Evolutionary conservation across 1,284 basidiomycete genomes (phyloP).

Genomic region (Retiboletus fuscus): DNA sequence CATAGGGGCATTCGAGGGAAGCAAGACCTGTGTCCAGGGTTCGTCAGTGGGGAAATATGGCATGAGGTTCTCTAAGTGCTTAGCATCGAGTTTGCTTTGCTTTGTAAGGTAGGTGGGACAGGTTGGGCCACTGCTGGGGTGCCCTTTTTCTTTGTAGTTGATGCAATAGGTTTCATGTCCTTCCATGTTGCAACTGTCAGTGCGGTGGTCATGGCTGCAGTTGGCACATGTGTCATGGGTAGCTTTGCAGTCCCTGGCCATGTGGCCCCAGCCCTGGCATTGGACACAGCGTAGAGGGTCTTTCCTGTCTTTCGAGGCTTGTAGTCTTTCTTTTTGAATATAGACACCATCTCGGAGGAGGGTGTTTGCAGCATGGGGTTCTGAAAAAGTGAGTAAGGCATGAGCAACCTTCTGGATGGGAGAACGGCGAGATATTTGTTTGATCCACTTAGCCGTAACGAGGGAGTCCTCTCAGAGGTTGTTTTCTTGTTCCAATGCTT

Average conservation of each 20-base stretch:
- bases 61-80: not conserved
- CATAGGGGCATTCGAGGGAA: not conserved
- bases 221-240: not conserved
- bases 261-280: slow-evolving; percentile 6
- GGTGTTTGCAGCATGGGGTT: not conserved
- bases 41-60: slow-evolving; percentile 3
- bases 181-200: not conserved
- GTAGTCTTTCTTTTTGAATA: not conserved
- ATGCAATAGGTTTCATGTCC: not conserved
- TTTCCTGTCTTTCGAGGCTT: not conserved
- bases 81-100: not conserved
- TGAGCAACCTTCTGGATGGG: not conserved
- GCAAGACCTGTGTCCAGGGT: not conserved
- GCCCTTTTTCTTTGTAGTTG: not conserved
- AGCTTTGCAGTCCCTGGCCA: not conserved
- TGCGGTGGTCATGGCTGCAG: not conserved
- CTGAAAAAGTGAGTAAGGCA: not conserved
- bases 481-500: not conserved
- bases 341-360: not conserved
- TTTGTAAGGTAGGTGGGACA: not conserved
- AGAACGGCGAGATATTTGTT: not conserved
- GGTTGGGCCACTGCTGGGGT: not conserved
- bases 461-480: not conserved
- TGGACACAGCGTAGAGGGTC: not conserved
- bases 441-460: not conserved